Conservation (phyloP, 2,329 filamentous ascomycete species). For the Trichoderma lentiforme region DNA sequence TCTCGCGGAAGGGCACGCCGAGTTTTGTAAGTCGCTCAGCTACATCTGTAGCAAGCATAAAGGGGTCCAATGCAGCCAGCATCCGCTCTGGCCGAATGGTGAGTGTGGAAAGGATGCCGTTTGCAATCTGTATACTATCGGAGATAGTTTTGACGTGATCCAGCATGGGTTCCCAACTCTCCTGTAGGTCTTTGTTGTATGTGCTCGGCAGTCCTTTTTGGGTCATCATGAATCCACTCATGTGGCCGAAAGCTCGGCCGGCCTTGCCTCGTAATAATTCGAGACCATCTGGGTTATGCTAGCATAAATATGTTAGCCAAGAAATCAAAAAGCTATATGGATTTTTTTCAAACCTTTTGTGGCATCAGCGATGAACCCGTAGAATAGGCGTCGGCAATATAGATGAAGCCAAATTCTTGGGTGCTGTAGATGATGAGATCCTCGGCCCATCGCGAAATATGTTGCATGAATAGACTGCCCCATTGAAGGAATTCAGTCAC, state of each 20-base stretch:
- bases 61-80: slow-evolving; percentile 71
- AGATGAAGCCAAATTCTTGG: slow-evolving; percentile 72
- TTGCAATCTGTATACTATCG: slow-evolving; percentile 79
- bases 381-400: slow-evolving; percentile 74
- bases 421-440: slow-evolving; percentile 78
- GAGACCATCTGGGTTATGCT: slow-evolving; percentile 70
- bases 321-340: no score
- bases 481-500: slow-evolving; percentile 79
- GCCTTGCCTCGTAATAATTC: slow-evolving; percentile 37
- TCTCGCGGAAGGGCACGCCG: slow-evolving; percentile 74
- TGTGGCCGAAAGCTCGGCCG: slow-evolving; percentile 61
- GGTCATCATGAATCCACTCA: slow-evolving; percentile 68
- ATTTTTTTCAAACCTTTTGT: neutral
- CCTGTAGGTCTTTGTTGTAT: slow-evolving; percentile 88
- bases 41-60: slow-evolving; percentile 76
- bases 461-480: slow-evolving; percentile 72
- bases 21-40: slow-evolving; percentile 63
- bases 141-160: slow-evolving; percentile 78
- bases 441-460: slow-evolving; percentile 75
- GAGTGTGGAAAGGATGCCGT: slow-evolving; percentile 73
- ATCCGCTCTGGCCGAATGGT: slow-evolving; percentile 70
- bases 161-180: slow-evolving; percentile 80
- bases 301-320: no score
- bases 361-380: neutral
- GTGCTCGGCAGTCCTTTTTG: neutral